These are phyloP conservation scores for Mucor piriformis DNA, from an alignment of 371 early-diverging fungal species.

Conservation along the genomic window DNA sequence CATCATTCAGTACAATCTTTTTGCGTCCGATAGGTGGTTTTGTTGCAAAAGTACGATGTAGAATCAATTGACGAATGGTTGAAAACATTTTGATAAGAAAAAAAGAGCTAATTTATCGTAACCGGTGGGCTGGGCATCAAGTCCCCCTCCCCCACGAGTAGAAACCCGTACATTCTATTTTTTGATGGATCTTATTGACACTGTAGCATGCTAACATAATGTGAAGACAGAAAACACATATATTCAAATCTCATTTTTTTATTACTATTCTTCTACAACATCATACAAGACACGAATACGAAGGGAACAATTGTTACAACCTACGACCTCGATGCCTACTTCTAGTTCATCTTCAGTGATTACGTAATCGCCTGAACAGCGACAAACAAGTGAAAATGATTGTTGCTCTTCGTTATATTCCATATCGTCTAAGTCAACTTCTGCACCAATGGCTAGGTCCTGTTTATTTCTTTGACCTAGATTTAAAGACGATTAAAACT, in stretches of 20 bases:
- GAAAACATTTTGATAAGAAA: not conserved
- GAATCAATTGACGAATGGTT: not conserved
- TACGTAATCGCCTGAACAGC: constrained; percentile 56
- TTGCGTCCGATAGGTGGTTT: constrained; percentile 21
- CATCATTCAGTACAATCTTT: constrained; percentile 69
- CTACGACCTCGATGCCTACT: constrained; percentile 47
- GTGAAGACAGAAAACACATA: no score
- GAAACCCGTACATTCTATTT: no score
- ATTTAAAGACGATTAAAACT: not conserved
- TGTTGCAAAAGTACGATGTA: not conserved
- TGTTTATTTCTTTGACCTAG: constrained; percentile 29
- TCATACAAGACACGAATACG: constrained; percentile 58
- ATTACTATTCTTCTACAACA: constrained; percentile 37
- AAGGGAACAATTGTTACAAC: constrained; percentile 59
- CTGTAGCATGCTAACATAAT: no score
- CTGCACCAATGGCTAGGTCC: constrained; percentile 39
- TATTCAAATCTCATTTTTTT: no score
- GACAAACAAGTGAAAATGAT: constrained; percentile 44
- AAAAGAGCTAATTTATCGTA: not conserved
- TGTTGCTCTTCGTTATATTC: constrained; percentile 34
- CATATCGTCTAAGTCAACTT: constrained; percentile 52
- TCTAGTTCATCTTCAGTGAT: constrained; percentile 60
- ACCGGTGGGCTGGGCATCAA: no score
- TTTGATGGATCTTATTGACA: no score
- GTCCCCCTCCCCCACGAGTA: no score